Percentiles rank a stretch among this genome's conserved stretches.
Evolutionary conservation across 1,139 yeast genomes (phyloP).

Genomic region (Yamadazyma diddensiae): DNA sequence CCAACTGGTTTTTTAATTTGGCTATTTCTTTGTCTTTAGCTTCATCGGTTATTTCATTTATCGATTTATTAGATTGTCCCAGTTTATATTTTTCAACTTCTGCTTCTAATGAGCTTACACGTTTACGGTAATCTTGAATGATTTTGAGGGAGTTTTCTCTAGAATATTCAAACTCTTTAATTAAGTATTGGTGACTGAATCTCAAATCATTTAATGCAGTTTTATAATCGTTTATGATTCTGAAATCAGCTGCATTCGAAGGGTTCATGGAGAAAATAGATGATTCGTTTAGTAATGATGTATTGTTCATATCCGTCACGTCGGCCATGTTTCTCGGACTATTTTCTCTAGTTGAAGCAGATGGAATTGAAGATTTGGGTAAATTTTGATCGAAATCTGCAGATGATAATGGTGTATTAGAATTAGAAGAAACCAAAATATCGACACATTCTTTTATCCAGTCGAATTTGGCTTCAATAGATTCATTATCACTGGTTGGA

Average conservation of each 20-base stretch:
- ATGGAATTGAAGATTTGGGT: conserved; percentile 15
- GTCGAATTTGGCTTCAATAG: conserved; percentile 30
- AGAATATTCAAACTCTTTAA: conserved; percentile 60
- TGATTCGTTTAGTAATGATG: conserved; percentile 23
- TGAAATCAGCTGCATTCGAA: conserved; percentile 21
- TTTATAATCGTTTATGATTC: conserved; percentile 40
- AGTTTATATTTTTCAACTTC: conserved; percentile 29
- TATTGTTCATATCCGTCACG: conserved; percentile 7
- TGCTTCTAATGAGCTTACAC: conserved; percentile 43
- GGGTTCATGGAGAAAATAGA: conserved; percentile 26
- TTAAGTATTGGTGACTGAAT: conserved; percentile 60
- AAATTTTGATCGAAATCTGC: conserved; percentile 9
- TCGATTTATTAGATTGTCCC: conserved; percentile 4
- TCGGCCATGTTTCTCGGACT: conserved; percentile 14
- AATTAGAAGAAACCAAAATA: conserved; percentile 21
- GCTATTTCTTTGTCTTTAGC: conserved; percentile 44
- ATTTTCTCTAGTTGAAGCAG: conserved; percentile 15
- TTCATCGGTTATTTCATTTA: conserved; percentile 14
- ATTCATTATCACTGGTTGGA: conserved; percentile 24
- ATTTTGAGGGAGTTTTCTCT: conserved; percentile 46
- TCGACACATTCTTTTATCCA: conserved; percentile 60
- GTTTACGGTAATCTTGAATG: conserved; percentile 48
- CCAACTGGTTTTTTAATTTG: conserved; percentile 46
- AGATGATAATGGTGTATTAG: conserved; percentile 4
- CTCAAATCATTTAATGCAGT: conserved; percentile 61